These are phyloP conservation scores for Phaffia australis DNA, from an alignment of 768 basidiomycete species.

Conservation along the genomic window DNA sequence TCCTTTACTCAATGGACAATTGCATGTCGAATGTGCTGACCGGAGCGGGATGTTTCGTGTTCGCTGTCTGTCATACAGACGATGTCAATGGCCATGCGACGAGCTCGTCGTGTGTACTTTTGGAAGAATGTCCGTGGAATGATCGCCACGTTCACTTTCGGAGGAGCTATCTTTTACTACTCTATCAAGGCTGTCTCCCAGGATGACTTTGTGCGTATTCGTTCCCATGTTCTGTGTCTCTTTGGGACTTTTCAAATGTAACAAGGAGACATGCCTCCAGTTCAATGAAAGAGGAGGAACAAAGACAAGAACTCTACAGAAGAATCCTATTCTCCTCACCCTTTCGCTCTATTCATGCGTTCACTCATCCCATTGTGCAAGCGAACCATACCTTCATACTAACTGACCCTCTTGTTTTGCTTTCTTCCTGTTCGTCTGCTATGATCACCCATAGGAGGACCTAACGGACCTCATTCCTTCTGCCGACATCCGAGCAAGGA, in stretches of 20 bases:
- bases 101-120: slow-evolving; percentile 20
- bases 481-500: slow-evolving; percentile 1
- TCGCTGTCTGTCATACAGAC: neutral
- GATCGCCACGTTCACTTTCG: neutral
- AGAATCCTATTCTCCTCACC: neutral
- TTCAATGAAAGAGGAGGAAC: no score
- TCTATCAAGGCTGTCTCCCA: slow-evolving; percentile 23
- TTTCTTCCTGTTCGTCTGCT: neutral
- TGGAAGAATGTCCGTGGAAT: slow-evolving; percentile 21
- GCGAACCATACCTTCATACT: neutral
- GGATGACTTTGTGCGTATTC: slow-evolving; percentile 20
- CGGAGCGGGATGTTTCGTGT: neutral
- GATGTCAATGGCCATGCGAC: slow-evolving; percentile 22
- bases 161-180: slow-evolving; percentile 14
- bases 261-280: neutral
- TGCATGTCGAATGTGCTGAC: neutral
- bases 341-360: neutral
- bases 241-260: neutral
- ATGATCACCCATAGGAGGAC: slow-evolving; percentile 8
- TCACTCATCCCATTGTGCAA: neutral
- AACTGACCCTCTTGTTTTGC: neutral
- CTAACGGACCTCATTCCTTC: slow-evolving; percentile 20
- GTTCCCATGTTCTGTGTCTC: neutral
- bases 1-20: neutral
- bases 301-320: neutral